Percentiles rank a stretch among this genome's conserved stretches.
phyloP scores from a whole-genome alignment of 805 yeast species.

The Starmerella powellii region DNA sequence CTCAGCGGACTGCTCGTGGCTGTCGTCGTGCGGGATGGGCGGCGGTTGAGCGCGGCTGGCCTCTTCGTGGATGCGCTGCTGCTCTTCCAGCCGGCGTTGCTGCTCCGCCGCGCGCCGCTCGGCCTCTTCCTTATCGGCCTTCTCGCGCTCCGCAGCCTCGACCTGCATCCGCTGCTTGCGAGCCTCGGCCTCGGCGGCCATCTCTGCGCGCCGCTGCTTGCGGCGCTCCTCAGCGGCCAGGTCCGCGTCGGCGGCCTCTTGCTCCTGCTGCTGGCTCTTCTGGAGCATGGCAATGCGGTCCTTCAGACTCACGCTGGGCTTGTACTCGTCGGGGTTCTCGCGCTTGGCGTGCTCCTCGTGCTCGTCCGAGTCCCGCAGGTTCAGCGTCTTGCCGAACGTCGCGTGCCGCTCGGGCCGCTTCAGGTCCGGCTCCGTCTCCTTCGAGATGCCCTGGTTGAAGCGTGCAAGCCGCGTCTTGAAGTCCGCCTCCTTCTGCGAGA shows the following conservation, averaged over 20 bases:
- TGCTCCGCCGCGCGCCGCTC: constrained; percentile 4
- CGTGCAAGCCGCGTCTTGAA: constrained; percentile 41
- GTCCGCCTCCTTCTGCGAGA: constrained; percentile 19
- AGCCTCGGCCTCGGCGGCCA: constrained; percentile 14
- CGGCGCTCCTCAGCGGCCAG: constrained; percentile 30
- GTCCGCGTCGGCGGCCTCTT: constrained; percentile 40
- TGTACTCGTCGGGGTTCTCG: constrained; percentile 18
- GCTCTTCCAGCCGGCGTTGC: background rate
- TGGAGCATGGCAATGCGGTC: constrained; percentile 80
- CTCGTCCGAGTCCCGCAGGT: constrained; percentile 4
- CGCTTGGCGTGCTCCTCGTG: constrained; percentile 24
- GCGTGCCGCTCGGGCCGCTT: constrained; percentile 14
- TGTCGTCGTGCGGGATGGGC: background rate
- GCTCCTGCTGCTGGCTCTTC: constrained; percentile 70
- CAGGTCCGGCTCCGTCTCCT: background rate
- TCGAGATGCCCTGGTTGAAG: constrained; percentile 32
- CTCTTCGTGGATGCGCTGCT: background rate
- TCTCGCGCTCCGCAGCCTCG: constrained; percentile 15
- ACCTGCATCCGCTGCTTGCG: constrained; percentile 9
- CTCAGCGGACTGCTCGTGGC: background rate
- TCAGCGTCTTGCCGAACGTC: constrained; percentile 13
- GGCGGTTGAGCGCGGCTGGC: background rate
- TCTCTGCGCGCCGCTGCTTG: constrained; percentile 33
- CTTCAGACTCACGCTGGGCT: constrained; percentile 66
- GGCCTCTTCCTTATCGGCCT: constrained; percentile 4